These are phyloP conservation scores for Raphanus raphanistrum DNA, from an alignment of 345 rosid genomes.

Conservation along the genomic window DNA sequence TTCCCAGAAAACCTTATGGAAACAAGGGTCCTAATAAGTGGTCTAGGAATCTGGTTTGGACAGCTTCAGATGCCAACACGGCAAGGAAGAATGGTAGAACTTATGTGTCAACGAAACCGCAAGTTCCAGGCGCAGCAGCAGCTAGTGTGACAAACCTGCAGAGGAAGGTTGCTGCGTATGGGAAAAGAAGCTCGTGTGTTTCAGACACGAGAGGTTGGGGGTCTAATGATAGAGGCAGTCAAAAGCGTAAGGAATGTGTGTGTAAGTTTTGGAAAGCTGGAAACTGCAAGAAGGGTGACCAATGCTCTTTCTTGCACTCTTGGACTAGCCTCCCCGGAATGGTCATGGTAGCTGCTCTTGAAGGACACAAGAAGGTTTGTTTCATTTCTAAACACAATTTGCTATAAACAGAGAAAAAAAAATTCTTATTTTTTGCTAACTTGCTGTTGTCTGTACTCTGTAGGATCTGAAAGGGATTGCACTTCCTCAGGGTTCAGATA, in stretches of 20 bases:
- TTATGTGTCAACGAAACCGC: slow-evolving; percentile 1
- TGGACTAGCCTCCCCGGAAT: slow-evolving; percentile 34
- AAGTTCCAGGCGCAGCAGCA: neutral
- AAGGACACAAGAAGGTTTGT: slow-evolving; percentile 39
- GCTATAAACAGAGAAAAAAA: no score
- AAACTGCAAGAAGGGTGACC: slow-evolving; percentile 24
- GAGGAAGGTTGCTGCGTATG: neutral
- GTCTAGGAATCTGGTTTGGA: slow-evolving; percentile 40
- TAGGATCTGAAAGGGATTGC: slow-evolving; percentile 54
- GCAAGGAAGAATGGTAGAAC: neutral
- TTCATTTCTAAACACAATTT: neutral
- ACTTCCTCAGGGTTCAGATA: slow-evolving; percentile 52
- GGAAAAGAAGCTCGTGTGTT: slow-evolving; percentile 3
- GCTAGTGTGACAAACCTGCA: neutral
- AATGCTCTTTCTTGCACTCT: slow-evolving; percentile 39
- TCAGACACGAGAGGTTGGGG: slow-evolving; percentile 10
- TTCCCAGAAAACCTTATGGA: slow-evolving; percentile 27
- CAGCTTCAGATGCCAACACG: slow-evolving; percentile 13
- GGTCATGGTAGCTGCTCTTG: slow-evolving; percentile 32
- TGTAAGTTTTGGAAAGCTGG: no score
- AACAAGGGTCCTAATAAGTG: slow-evolving; percentile 11
- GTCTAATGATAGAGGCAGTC: neutral
- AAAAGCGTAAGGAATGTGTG: no score
- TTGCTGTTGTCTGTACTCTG: neutral
- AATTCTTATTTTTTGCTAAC: no score